Evolutionary conservation across 345 rosid genomes (phyloP).

Genomic region (Draba incana): DNA sequence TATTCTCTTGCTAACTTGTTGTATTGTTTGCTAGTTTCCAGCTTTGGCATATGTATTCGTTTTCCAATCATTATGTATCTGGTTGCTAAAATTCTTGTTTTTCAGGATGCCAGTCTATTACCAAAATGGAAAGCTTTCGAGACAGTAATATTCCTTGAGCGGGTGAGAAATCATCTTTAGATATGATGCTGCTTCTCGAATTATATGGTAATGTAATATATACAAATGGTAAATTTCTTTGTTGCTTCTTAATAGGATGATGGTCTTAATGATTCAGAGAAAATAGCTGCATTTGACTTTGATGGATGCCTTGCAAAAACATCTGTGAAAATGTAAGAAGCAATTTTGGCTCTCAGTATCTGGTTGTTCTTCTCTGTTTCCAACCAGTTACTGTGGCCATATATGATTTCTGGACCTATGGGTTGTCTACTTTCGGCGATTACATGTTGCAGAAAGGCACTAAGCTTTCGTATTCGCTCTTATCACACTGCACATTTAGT

Average conservation of each 20-base stretch:
- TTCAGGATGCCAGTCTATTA: conserved; percentile 66
- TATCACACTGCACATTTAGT: not conserved
- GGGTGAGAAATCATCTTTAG: conserved; percentile 50
- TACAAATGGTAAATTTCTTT: not conserved
- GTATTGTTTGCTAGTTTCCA: conserved; percentile 15
- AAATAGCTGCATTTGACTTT: conserved; percentile 96
- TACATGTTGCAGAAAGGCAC: not conserved
- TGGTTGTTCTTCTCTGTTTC: conserved; percentile 1
- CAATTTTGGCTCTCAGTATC: not conserved
- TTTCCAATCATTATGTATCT: conserved; percentile 16
- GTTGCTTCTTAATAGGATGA: conserved; percentile 58
- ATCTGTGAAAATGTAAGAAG: conserved; percentile 68
- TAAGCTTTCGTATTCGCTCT: not conserved
- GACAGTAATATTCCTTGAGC: conserved; percentile 83
- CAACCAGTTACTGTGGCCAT: not conserved
- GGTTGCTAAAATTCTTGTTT: conserved; percentile 18
- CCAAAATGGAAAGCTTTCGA: conserved; percentile 96
- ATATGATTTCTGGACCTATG: not conserved
- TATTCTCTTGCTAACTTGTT: not conserved
- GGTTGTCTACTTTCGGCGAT: not conserved
- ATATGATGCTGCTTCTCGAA: not conserved
- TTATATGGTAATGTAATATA: conserved; percentile 8
- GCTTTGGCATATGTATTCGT: conserved; percentile 20
- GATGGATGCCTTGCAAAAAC: conserved; percentile 96
- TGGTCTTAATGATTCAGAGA: conserved; percentile 73